Base-by-base conservation (phyloP, 768 basidiomycete genomes). In the Gyrodon lividus region DNA sequence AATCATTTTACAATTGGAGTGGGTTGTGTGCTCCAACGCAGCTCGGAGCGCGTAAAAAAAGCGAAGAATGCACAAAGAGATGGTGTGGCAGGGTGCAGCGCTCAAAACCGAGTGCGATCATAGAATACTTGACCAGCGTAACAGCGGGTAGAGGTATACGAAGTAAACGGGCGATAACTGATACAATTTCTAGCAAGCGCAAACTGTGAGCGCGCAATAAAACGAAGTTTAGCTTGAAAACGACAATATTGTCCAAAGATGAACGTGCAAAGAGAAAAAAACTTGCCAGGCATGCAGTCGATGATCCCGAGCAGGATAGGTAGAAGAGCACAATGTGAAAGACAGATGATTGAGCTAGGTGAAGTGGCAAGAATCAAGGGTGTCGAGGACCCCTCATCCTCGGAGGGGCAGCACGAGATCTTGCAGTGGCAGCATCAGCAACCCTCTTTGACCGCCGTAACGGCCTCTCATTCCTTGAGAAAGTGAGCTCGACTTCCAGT, bases 381-480 rank as follows among this genome's bases (percentile, higher is more conserved):
- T 67, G 63, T 43, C 62, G 55, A 40, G 54, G 55, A 14, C 69
- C 62, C 37, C 59, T 69, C 10, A 43, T 59, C 46, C 63, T 62
- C 16, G 58, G 60, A 6, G 72, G 69, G 34, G 72, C 71, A 43
- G 73, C 72, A 34, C 76, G 76, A 28, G 77, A 69, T 38, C 79
- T 75, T 7, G 77, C 77, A 42, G 78, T 77, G 39, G 74, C 70
- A 16, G 81, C 79, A 51, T 80, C 75, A 26, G 85, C 84, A 19
- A 87, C 86, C 41, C 87, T 74, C 70, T 82, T 86, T 54, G 87
- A 89, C 52, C 86, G 75, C 24, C 61, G 61, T 40, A 57, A 31
- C 22, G 60, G 60, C 19, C 45, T 54, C 20, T 59, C 61, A 14
- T 51, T 44, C 39, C 41, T 42, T 13, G 51, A 37, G 19, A 17